These are phyloP conservation scores for Physcomitrellopsis africana DNA, from an alignment of 225 moss, liverwort and hornwort genomes.

Conservation along the genomic window DNA sequence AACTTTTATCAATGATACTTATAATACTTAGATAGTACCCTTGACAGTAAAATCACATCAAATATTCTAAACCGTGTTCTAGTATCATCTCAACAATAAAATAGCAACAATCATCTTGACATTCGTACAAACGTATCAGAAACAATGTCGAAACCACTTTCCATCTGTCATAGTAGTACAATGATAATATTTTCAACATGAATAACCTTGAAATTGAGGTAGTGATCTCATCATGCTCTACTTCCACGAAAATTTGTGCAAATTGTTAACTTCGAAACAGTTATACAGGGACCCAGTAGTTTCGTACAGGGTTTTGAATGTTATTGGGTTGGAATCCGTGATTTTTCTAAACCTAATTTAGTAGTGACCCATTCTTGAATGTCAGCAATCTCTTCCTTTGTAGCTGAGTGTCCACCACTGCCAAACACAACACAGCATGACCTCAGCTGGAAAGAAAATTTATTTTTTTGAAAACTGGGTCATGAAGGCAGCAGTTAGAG, in stretches of 20 bases:
- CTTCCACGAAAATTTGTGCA: conserved; percentile 4
- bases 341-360: conserved; percentile 50
- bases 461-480: conserved; percentile 12
- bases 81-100: too few relatives aligned
- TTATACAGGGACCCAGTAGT: conserved; percentile 5
- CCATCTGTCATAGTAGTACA: too few relatives aligned
- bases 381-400: conserved; percentile 51
- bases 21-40: too few relatives aligned
- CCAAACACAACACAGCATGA: conserved; percentile 18
- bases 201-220: too few relatives aligned
- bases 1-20: too few relatives aligned
- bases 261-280: conserved; percentile 12
- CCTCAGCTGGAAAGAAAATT: conserved; percentile 1
- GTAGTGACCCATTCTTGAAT: conserved; percentile 49
- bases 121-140: too few relatives aligned
- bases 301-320: conserved; percentile 3
- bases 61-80: too few relatives aligned
- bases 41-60: too few relatives aligned
- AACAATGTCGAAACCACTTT: too few relatives aligned
- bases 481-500: background rate
- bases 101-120: too few relatives aligned
- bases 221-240: conserved; percentile 4
- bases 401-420: conserved; percentile 59
- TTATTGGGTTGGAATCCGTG: conserved; percentile 23
- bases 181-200: too few relatives aligned